These are phyloP conservation scores for Malus hybrid DNA, from an alignment of 331 rosid species.

Conservation along the genomic window DNA sequence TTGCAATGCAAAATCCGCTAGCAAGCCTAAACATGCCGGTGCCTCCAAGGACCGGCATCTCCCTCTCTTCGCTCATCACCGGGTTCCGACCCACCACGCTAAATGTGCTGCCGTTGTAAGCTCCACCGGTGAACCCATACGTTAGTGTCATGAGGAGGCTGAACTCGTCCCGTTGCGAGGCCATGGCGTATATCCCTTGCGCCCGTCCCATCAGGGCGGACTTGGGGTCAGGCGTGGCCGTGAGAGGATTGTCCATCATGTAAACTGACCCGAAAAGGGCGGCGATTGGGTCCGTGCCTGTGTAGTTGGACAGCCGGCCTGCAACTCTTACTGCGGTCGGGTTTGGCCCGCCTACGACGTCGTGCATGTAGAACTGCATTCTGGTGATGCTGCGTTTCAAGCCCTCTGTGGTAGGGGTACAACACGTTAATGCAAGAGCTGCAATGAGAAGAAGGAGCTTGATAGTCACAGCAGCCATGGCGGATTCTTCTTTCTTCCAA, in stretches of 20 bases:
- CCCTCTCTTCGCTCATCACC: slow-evolving; percentile 7
- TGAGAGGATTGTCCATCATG: neutral
- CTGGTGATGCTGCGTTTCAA: neutral
- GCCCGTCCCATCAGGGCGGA: slow-evolving; percentile 14
- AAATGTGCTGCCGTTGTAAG: slow-evolving; percentile 6
- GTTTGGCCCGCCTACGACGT: neutral
- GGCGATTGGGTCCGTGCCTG: neutral
- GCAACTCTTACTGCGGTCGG: neutral
- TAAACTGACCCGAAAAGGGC: neutral
- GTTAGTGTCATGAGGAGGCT: slow-evolving; percentile 18
- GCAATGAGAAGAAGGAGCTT: neutral
- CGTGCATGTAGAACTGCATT: neutral
- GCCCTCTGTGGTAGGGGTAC: neutral
- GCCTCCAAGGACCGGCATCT: slow-evolving; percentile 12
- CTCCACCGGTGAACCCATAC: neutral
- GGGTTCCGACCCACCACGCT: slow-evolving; percentile 14
- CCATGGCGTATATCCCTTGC: slow-evolving; percentile 13
- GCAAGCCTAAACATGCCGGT: slow-evolving; percentile 8
- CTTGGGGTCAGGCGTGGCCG: neutral
- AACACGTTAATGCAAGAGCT: neutral
- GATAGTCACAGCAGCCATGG: neutral
- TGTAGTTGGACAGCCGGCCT: neutral
- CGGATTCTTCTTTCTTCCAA: neutral
- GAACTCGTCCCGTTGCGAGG: slow-evolving; percentile 12
- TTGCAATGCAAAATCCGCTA: slow-evolving; percentile 13